Evolutionary conservation across 2,329 filamentous ascomycete species (phyloP).

Genomic region (Seiridium cupressi): DNA sequence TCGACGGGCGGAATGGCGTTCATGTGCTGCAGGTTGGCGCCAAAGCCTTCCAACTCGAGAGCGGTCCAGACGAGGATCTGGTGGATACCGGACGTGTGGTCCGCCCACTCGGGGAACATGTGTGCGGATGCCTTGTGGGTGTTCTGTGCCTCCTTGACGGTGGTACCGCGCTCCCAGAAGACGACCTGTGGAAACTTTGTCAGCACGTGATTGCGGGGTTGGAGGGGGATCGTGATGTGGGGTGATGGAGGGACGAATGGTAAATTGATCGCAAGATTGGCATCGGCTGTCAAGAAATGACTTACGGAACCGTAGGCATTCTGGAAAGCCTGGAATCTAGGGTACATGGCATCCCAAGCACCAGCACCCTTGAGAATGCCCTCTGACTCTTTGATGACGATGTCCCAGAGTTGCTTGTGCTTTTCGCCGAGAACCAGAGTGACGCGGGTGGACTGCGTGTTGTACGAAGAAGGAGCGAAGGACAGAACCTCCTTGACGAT

Average conservation of each 20-base stretch:
- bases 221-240: background rate
- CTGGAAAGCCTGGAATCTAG: slow-evolving; percentile 16
- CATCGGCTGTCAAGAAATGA: background rate
- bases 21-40: slow-evolving; percentile 23
- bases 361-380: slow-evolving; percentile 15
- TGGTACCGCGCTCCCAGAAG: slow-evolving; percentile 19
- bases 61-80: slow-evolving; percentile 22
- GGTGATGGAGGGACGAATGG: background rate
- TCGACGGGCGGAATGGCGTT: slow-evolving; percentile 19
- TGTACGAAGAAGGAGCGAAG: slow-evolving; percentile 21
- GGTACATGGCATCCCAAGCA: slow-evolving; percentile 17
- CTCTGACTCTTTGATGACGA: slow-evolving; percentile 15
- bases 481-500: slow-evolving; percentile 22
- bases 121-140: slow-evolving; percentile 16
- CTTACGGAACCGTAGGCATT: slow-evolving; percentile 23
- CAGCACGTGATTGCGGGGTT: background rate
- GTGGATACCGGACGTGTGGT: slow-evolving; percentile 17
- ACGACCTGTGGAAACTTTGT: slow-evolving; percentile 13
- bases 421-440: slow-evolving; percentile 19
- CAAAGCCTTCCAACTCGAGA: slow-evolving; percentile 21
- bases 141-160: slow-evolving; percentile 14
- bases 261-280: background rate
- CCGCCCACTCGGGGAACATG: slow-evolving; percentile 15
- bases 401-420: slow-evolving; percentile 21
- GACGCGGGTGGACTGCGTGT: slow-evolving; percentile 20